A percentile compares a stretch with the other conserved stretches of the same genome.
phyloP scores from a whole-genome alignment of 306 rosid species.

The Cucumis melo region DNA sequence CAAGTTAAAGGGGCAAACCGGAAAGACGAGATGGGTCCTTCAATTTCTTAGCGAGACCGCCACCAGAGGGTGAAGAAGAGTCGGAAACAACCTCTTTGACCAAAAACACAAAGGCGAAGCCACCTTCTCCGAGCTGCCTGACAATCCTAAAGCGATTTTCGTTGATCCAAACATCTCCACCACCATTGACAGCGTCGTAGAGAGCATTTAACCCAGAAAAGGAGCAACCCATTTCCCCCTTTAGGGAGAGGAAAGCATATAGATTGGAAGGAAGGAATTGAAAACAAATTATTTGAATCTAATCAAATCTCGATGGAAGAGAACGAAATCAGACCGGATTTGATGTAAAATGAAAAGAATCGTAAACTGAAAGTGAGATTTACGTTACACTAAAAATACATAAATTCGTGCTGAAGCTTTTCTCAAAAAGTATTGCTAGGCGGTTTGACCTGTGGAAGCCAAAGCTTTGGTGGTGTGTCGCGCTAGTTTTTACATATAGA shows the following conservation, averaged over 20 bases:
- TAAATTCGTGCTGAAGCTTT: background rate
- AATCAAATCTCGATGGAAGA: background rate
- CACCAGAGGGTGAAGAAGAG: slow-evolving; percentile 23
- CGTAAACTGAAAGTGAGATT: background rate
- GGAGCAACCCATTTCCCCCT: slow-evolving; percentile 67
- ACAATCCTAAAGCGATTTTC: slow-evolving; percentile 78
- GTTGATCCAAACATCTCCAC: slow-evolving; percentile 94
- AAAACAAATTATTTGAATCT: background rate
- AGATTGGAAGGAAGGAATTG: background rate
- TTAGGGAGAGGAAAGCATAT: background rate
- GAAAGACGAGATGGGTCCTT: slow-evolving; percentile 68
- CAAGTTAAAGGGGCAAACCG: slow-evolving; percentile 27
- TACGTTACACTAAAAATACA: slow-evolving; percentile 1
- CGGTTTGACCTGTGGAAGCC: background rate
- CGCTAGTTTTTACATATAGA: background rate
- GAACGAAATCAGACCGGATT: slow-evolving; percentile 35
- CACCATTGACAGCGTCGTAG: slow-evolving; percentile 85
- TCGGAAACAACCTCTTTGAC: slow-evolving; percentile 67
- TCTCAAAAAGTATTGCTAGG: background rate
- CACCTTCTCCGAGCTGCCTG: slow-evolving; percentile 98
- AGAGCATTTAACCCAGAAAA: slow-evolving; percentile 89
- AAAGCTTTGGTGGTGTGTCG: background rate
- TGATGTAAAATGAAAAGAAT: slow-evolving; percentile 13
- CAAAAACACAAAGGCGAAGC: slow-evolving; percentile 71
- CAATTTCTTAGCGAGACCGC: slow-evolving; percentile 56